These are phyloP conservation scores for Ogataea nakhonphanomensis DNA, from an alignment of 805 yeast genomes.

Conservation along the genomic window DNA sequence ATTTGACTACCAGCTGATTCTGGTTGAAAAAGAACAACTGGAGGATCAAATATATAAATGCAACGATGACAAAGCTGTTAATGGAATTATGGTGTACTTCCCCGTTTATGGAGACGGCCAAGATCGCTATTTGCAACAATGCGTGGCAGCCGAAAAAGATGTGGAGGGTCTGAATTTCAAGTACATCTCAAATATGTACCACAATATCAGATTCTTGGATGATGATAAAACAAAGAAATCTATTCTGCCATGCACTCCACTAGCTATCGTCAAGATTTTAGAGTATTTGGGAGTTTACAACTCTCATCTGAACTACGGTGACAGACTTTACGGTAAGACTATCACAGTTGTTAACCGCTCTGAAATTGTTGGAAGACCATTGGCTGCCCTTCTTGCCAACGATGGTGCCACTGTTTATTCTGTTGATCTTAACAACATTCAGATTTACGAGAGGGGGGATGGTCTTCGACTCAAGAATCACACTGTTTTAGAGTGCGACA, in stretches of 20 bases:
- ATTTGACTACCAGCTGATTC: slow-evolving; percentile 73
- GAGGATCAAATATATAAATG: slow-evolving; percentile 84
- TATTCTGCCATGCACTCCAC: slow-evolving; percentile 93
- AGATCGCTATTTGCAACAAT: slow-evolving; percentile 93
- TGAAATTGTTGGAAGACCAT: slow-evolving; percentile 95
- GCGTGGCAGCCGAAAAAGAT: slow-evolving; percentile 86
- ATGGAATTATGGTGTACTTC: slow-evolving; percentile 96
- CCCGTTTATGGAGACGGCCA: slow-evolving; percentile 95
- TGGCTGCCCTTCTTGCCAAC: slow-evolving; percentile 92
- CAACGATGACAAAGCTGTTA: slow-evolving; percentile 67
- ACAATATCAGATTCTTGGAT: slow-evolving; percentile 84
- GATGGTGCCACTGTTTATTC: slow-evolving; percentile 97
- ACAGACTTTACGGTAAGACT: slow-evolving; percentile 89
- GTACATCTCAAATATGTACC: slow-evolving; percentile 92
- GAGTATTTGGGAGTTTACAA: slow-evolving; percentile 90
- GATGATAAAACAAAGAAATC: slow-evolving; percentile 63
- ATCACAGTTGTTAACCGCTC: slow-evolving; percentile 88
- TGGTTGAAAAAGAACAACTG: slow-evolving; percentile 71
- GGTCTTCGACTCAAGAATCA: slow-evolving; percentile 80
- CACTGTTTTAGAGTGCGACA: slow-evolving; percentile 59
- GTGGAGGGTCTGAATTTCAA: slow-evolving; percentile 93
- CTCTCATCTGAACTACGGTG: slow-evolving; percentile 76
- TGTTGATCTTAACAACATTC: slow-evolving; percentile 82
- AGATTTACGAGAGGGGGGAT: slow-evolving; percentile 91
- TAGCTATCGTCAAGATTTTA: slow-evolving; percentile 89